Base-by-base conservation (phyloP, 148 eudicot genomes). In the Limonium bicolor region DNA sequence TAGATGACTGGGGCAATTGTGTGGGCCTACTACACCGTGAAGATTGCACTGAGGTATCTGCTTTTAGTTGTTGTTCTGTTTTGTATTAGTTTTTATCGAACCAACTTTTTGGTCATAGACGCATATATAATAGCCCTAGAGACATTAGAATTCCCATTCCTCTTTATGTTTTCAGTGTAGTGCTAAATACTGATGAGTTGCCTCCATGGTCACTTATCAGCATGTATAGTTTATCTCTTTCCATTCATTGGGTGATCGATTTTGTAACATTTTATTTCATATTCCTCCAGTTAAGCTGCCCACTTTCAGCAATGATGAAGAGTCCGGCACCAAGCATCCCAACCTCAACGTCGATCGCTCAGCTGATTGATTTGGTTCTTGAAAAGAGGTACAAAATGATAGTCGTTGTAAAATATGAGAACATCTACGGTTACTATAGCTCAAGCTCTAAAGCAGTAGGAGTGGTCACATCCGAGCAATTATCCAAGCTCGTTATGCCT, bases 1-100 rank as follows among this genome's bases (percentile, higher is more conserved):
- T 68, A 50, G 86, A 78, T 54, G 80, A 74, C 32, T 71, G 77
- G 86, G 86, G 80, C 24, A 63, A 77, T 40, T 78, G 86, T 45
- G 72, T 74, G 40, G 86, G 86, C 24, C 46, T 78, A 34, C 61
- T 74, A 27, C 72, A 78, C 52, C 68, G 65, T 13, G 72, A 74
- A 60, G 81, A 78, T 56, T 78, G 86, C 65, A 54, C 69, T 36
- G 64, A 64, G 65, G 86, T 78, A 60, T 40, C 48, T 30, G 33
- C 40, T 57, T n/a, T n/a, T n/a, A n/a, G n/a, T n/a, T n/a, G n/a
- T n/a, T n/a, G n/a, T n/a, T n/a, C n/a, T n/a, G n/a, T n/a, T n/a
- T n/a, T n/a, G n/a, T n/a, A n/a, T n/a, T n/a, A n/a, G n/a, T n/a
- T n/a, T n/a, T n/a, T n/a, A n/a, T n/a, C n/a, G n/a, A n/a, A n/a